phyloP scores from a whole-genome alignment of 129 eudicot species.

The Flaveria brownii region DNA sequence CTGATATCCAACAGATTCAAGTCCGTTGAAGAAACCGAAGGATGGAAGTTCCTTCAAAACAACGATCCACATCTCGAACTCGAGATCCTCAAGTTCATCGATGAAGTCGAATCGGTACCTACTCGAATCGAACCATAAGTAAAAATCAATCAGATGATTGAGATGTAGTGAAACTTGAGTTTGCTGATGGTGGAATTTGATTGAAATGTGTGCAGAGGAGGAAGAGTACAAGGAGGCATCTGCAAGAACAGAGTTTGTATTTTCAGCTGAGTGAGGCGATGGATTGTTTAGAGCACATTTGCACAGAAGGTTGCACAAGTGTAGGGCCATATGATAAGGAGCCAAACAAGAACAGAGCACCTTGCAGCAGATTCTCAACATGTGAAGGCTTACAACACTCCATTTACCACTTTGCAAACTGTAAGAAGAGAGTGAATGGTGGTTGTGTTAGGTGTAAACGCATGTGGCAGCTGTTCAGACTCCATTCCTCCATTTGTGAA shows the following conservation, averaged over 20 bases:
- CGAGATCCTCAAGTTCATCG: conserved; percentile 85
- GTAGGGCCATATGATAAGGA: conserved; percentile 84
- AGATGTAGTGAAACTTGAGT: background rate
- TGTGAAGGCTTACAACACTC: conserved; percentile 82
- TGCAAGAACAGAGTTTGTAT: conserved; percentile 67
- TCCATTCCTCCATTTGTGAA: conserved; percentile 86
- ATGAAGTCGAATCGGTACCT: conserved; percentile 73
- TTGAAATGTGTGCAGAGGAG: conserved; percentile 60
- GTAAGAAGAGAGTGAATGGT: conserved; percentile 75
- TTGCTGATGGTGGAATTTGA: conserved; percentile 20
- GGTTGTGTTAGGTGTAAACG: conserved; percentile 86
- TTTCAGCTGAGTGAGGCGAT: conserved; percentile 86
- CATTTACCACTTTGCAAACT: conserved; percentile 70
- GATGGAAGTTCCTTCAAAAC: conserved; percentile 82
- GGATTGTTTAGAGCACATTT: conserved; percentile 93
- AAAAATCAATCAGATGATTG: background rate
- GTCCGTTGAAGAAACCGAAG: conserved; percentile 76
- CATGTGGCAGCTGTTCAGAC: conserved; percentile 89
- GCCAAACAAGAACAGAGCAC: conserved; percentile 56
- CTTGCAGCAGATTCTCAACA: conserved; percentile 73
- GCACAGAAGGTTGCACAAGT: conserved; percentile 87
- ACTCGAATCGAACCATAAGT: background rate
- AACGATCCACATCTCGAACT: conserved; percentile 87
- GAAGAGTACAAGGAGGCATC: conserved; percentile 59
- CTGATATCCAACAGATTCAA: conserved; percentile 56